Evolutionary conservation across 768 basidiomycete genomes (phyloP).

Genomic region (Kondoa malvinella): DNA sequence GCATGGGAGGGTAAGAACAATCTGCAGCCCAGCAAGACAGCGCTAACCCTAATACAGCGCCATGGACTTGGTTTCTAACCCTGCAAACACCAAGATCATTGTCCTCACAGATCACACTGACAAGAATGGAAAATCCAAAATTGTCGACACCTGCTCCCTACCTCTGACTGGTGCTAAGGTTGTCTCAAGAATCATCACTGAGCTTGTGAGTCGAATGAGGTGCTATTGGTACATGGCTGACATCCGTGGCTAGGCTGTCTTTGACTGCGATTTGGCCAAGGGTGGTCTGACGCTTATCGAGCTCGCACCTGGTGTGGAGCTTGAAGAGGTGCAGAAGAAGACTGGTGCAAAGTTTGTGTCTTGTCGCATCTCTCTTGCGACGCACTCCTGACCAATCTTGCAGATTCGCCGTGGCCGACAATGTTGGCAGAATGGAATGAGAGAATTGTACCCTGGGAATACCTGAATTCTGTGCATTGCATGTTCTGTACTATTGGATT

Average conservation of each 20-base stretch:
- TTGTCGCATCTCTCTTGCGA: background rate
- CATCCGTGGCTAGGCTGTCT: conserved; percentile 38
- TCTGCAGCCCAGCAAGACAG: too few species aligned
- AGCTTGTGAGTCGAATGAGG: conserved; percentile 40
- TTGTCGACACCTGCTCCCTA: conserved; percentile 55
- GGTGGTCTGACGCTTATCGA: conserved; percentile 62
- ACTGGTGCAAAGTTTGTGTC: conserved; percentile 57
- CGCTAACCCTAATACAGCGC: too few species aligned
- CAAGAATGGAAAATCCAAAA: conserved; percentile 77
- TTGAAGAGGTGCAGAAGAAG: conserved; percentile 71
- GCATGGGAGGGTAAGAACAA: conserved; percentile 93
- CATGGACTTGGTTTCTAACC: conserved; percentile 47
- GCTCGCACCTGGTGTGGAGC: conserved; percentile 60
- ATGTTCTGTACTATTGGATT: too few species aligned
- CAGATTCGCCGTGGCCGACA: background rate
- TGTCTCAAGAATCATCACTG: conserved; percentile 83
- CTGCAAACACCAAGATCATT: conserved; percentile 73
- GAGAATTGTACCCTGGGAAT: too few species aligned
- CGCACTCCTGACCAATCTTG: background rate
- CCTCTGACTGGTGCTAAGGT: conserved; percentile 76
- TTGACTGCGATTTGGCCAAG: conserved; percentile 60
- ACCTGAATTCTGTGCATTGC: too few species aligned
- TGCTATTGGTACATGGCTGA: background rate
- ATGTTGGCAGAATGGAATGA: background rate
- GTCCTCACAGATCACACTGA: conserved; percentile 78